phyloP scores from a whole-genome alignment of 1,284 basidiomycete species.

The Irpex lacteus region DNA sequence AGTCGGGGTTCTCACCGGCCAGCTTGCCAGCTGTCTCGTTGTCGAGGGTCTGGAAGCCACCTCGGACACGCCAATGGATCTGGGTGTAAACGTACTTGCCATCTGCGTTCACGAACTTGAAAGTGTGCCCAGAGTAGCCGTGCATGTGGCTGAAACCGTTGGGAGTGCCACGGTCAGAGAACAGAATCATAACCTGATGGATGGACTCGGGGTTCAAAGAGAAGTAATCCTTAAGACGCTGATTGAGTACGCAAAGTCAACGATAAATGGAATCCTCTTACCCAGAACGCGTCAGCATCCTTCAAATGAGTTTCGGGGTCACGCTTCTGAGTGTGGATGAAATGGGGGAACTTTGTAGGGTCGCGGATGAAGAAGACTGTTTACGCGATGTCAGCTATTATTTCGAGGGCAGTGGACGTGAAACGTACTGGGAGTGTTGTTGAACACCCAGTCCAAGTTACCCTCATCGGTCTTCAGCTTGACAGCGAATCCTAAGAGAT shows the following conservation, averaged over 20 bases:
- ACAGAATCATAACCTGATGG: constrained; percentile 88
- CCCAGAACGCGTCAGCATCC: constrained; percentile 81
- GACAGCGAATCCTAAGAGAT: constrained; percentile 65
- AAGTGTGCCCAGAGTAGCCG: constrained; percentile 93
- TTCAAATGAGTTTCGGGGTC: constrained; percentile 87
- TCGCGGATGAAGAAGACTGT: constrained; percentile 82
- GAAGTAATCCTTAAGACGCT: constrained; percentile 71
- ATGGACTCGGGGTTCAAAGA: constrained; percentile 90
- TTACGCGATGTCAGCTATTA: neutral
- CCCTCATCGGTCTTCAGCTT: constrained; percentile 90
- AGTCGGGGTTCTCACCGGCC: constrained; percentile 79
- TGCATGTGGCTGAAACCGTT: constrained; percentile 82
- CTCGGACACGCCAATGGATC: constrained; percentile 75
- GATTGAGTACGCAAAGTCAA: neutral
- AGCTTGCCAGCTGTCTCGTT: constrained; percentile 52
- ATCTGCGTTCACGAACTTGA: constrained; percentile 82
- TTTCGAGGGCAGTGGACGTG: neutral
- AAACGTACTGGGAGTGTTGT: constrained; percentile 68
- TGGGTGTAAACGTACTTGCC: constrained; percentile 84
- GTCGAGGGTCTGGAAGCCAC: constrained; percentile 79
- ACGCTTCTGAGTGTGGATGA: constrained; percentile 95
- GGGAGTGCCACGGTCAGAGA: constrained; percentile 90
- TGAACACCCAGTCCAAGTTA: constrained; percentile 89
- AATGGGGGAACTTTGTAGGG: constrained; percentile 85
- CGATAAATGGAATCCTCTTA: constrained; percentile 27